Conservation (phyloP, 2,329 filamentous ascomycete genomes). For the Colletotrichum acutatum region DNA sequence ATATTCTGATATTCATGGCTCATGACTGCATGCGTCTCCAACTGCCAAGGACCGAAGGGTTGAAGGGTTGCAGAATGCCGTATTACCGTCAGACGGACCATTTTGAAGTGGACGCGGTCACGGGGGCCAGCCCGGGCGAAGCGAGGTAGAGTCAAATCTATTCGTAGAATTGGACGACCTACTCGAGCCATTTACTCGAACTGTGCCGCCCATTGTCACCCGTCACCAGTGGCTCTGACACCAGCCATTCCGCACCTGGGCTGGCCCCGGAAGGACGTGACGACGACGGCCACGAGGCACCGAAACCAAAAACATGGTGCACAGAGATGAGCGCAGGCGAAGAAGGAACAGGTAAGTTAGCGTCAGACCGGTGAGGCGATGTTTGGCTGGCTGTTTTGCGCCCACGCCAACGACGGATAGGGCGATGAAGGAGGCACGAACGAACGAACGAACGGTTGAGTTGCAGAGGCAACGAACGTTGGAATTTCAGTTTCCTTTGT, state of each 20-base stretch:
- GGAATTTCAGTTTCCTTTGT: background rate
- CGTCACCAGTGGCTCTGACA: constrained; percentile 14
- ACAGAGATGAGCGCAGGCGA: background rate
- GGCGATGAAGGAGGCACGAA: background rate
- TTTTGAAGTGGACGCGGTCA: background rate
- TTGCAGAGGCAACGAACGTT: background rate
- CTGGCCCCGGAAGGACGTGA: constrained; percentile 1
- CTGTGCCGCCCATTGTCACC: constrained; percentile 23
- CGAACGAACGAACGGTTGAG: background rate
- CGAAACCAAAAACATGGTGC: background rate
- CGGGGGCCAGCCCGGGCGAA: background rate
- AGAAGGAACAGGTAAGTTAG: background rate
- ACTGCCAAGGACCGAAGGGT: background rate
- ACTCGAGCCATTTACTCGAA: background rate
- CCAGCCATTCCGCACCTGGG: constrained; percentile 17
- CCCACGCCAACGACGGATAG: background rate
- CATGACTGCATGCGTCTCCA: background rate
- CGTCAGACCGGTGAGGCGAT: background rate
- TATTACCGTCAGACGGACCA: background rate
- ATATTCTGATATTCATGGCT: background rate
- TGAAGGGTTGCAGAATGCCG: constrained; percentile 7
- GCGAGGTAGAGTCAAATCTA: background rate
- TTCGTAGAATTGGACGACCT: background rate
- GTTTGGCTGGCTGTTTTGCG: background rate
- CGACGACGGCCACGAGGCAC: constrained; percentile 7